These are phyloP conservation scores for Skeletonema grethae DNA, from an alignment of 108 stramenopile genomes.

Conservation along the genomic window DNA sequence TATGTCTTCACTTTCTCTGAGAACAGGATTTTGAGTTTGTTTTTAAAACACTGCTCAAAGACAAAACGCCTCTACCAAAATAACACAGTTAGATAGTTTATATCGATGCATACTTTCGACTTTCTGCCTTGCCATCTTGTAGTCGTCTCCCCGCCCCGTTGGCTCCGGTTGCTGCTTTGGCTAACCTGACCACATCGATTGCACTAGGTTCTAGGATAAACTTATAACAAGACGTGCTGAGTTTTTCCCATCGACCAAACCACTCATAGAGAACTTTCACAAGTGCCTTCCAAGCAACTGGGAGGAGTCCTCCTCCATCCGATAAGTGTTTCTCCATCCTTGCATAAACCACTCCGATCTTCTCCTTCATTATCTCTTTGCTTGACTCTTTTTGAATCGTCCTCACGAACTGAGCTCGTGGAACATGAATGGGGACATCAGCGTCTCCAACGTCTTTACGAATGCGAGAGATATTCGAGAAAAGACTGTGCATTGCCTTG, in stretches of 20 bases:
- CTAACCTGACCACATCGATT: slow-evolving; percentile 85
- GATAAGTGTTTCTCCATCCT: slow-evolving; percentile 91
- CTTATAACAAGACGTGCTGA: slow-evolving; percentile 82
- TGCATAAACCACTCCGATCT: slow-evolving; percentile 79
- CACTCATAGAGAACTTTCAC: slow-evolving; percentile 91
- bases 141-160: slow-evolving; percentile 8
- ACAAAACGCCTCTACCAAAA: too few species aligned
- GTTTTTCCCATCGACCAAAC: slow-evolving; percentile 91
- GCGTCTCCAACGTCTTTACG: slow-evolving; percentile 82
- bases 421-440: slow-evolving; percentile 83
- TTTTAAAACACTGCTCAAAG: too few species aligned
- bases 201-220: slow-evolving; percentile 84
- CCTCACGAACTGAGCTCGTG: slow-evolving; percentile 77
- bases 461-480: slow-evolving; percentile 81
- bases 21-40: too few species aligned
- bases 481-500: slow-evolving; percentile 84
- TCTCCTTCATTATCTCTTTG: slow-evolving; percentile 83
- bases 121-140: slow-evolving; percentile 20
- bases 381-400: slow-evolving; percentile 86
- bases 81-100: not conserved
- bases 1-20: too few species aligned
- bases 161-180: slow-evolving; percentile 77
- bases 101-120: slow-evolving; percentile 23
- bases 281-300: slow-evolving; percentile 90
- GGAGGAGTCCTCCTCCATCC: slow-evolving; percentile 80